Evolutionary conservation across 2,329 filamentous ascomycete genomes (phyloP), one percentile per base, ranked within the genome.

Genomic region (Botrytis elliptica): DNA sequence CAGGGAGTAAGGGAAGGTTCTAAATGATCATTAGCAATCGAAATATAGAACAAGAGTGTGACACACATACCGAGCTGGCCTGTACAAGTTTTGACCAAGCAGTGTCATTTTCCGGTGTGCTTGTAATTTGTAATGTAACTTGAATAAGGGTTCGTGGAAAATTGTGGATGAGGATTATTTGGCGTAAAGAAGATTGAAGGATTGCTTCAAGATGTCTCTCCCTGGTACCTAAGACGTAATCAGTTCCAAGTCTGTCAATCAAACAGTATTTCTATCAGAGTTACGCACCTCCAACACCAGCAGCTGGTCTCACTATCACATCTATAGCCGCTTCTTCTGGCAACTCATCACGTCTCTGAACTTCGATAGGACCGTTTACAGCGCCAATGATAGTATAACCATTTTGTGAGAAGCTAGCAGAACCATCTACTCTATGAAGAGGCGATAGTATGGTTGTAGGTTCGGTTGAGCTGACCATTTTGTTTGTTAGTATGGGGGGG

Each of bases 321-420:
- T 98, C 96, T 77, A 99, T 86, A 68, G 92, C 89, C 42, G 95
- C 94, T 84, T 98, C 94, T 83, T 97, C 95, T 12, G 96, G 92
- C 77, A 96, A 89, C 82, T 98, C 94, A 81, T 99, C 95, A 79
- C 93, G 90, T 79, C 95, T 89, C 78, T 91, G 90, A 25, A 95
- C 93, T 84, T 99, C 96, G 77, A 98, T 89, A 25, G 96, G 96
- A 0, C 95, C 96, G 83, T 97, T 98, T 77, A 97, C 94, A 22
- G 93, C 91, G 73, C 92, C 93, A 71, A 97, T 89, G 76, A 98
- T 88, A 63, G 91, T 91, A 83, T 94, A 97, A 67, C 94, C 93
- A 73, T 89, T 86, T 78, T 91, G 87, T 3, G 92, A 89, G 81
- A 93, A 94, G 16, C 89, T 91, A 18, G 92, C 92, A 66, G 94